Percentiles rank a stretch among this genome's conserved stretches.
Conservation (phyloP, 495 filamentous ascomycete genomes). For the Tuber umbilicatum region DNA sequence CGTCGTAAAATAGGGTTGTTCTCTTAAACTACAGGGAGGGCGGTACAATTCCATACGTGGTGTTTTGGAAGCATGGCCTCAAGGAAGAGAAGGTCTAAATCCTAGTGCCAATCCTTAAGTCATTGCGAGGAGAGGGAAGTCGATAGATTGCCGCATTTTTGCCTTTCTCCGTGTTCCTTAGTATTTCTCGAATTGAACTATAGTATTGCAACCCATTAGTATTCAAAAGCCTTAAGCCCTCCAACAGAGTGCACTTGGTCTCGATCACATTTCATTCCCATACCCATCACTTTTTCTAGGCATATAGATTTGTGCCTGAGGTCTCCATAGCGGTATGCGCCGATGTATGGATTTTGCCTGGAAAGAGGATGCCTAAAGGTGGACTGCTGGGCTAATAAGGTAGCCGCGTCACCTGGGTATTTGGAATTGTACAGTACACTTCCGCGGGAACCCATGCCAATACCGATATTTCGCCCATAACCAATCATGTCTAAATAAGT, state of each 20-base stretch:
- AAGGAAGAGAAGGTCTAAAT: constrained; percentile 83
- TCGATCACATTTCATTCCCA: not conserved
- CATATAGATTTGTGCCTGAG: not conserved
- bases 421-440: not conserved
- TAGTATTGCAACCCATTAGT: not conserved
- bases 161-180: not conserved
- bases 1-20: constrained; percentile 59
- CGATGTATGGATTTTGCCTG: not conserved
- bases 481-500: not conserved
- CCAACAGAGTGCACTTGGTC: not conserved
- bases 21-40: constrained; percentile 97
- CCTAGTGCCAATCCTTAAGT: not conserved
- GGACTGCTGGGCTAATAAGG: not conserved
- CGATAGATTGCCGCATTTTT: not conserved
- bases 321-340: not conserved
- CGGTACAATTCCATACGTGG: constrained; percentile 80
- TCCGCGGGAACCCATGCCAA: too few relatives aligned
- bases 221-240: not conserved
- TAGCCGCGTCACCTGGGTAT: not conserved
- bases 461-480: not conserved
- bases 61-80: constrained; percentile 93
- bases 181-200: not conserved
- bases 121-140: not conserved
- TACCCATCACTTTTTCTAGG: not conserved
- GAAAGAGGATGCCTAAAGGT: not conserved